Evolutionary conservation across 2,329 filamentous ascomycete species (phyloP), one percentile per base, ranked within the genome.

Genomic region (Dactylella cylindrospora): DNA sequence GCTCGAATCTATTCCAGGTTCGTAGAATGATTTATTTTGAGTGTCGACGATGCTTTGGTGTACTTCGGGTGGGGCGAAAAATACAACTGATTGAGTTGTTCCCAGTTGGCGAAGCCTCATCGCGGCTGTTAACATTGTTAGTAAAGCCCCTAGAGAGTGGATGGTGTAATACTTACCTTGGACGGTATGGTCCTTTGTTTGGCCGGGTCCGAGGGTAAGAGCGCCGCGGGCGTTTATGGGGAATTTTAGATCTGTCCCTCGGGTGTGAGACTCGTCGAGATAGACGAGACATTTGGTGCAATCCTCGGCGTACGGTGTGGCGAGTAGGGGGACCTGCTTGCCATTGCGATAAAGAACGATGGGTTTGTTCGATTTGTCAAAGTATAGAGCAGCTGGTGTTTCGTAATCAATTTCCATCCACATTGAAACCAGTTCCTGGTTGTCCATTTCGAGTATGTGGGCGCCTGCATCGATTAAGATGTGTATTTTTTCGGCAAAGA

Each of bases 61-160:
- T 2, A 88, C 81, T 54, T 88, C 85, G 0, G 74, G 68, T 0
- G 82, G 70, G 1, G 70, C 68, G 20, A 71, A 70, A 35, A 71
- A 87, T 0, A 79, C 73, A 0, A 88, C 77, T 0, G 80, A 82
- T 66, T 90, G 85, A 0, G 84, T 84, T 2, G 80, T 72, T 0
- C 84, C 85, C 0, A 90, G 75, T 57, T 84, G 80, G 8, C 85
- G 72, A 79, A 89, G 82, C n/a, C 85, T 72, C 82, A 86, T 87
- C 2, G 57, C 57, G 5, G 57, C 57, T 62, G 29, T 41, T 6
- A 44, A 13, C 3, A 25, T 40, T 44, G 28, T 36, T 26, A 38
- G 15, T 10, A 32, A 13, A 5, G n/a, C 12, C 5, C n/a, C 6
- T 23, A 17, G 13, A 32, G 15, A 29, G 15, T 22, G 2, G 19